Percentiles rank a stretch among this genome's conserved stretches.
These are phyloP conservation scores for Aureobasidium sp. DNA, from an alignment of 2,329 filamentous ascomycete genomes.

Conservation along the genomic window DNA sequence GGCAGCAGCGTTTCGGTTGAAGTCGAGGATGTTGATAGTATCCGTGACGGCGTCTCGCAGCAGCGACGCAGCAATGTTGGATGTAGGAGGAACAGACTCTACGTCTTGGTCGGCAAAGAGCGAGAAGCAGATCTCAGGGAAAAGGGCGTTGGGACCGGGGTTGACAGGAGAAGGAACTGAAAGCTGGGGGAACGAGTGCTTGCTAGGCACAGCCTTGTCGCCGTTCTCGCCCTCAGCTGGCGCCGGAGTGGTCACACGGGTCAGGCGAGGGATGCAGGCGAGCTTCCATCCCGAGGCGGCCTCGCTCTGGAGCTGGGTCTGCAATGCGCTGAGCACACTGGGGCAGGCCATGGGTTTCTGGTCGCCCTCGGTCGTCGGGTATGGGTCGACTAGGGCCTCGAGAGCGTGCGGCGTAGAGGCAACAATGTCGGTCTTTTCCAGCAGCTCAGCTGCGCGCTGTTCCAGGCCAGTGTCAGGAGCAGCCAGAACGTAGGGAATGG, in stretches of 20 bases:
- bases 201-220: constrained; percentile 39
- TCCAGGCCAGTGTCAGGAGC: constrained; percentile 57
- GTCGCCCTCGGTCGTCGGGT: constrained; percentile 48
- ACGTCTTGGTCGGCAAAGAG: constrained; percentile 83
- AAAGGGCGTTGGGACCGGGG: constrained; percentile 66
- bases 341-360: constrained; percentile 55
- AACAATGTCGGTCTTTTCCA: constrained; percentile 93
- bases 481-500: constrained; percentile 81
- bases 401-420: constrained; percentile 79
- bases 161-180: constrained; percentile 66
- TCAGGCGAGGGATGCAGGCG: constrained; percentile 50
- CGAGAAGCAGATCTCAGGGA: constrained; percentile 90
- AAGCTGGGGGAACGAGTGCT: constrained; percentile 71
- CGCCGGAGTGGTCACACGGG: constrained; percentile 30
- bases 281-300: constrained; percentile 67
- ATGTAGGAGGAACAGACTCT: constrained; percentile 69
- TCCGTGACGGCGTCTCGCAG: constrained; percentile 81
- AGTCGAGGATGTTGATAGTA: constrained; percentile 89
- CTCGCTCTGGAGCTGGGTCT: constrained; percentile 77
- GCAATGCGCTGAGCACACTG: constrained; percentile 72
- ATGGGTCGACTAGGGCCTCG: constrained; percentile 80
- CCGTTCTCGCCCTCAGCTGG: constrained; percentile 50
- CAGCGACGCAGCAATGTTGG: constrained; percentile 69
- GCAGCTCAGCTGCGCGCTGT: constrained; percentile 65
- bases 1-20: constrained; percentile 79